Percentiles rank a stretch among this genome's conserved stretches.
Conservation (phyloP, 176 grass and related monocot genomes). For the Aegilops speltoides region DNA sequence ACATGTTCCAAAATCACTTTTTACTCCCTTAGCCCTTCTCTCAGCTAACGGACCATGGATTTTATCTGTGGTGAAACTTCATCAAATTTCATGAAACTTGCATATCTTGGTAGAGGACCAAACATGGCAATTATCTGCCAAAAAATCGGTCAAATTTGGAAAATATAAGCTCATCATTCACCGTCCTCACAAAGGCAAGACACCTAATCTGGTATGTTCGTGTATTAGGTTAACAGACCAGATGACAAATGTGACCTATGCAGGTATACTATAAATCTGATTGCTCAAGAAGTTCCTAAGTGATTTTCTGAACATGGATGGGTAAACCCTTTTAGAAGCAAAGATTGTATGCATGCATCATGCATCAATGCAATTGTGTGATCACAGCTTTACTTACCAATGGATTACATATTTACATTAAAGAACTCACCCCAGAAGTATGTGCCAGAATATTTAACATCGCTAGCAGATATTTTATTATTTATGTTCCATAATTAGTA, state of each 20-base stretch:
- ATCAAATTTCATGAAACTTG: no score
- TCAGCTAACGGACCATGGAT: background rate
- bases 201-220: background rate
- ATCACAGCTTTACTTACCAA: background rate
- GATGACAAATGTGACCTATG: background rate
- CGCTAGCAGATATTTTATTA: no score
- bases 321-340: constrained; percentile 12
- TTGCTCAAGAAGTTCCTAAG: background rate
- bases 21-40: background rate
- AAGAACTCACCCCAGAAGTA: background rate
- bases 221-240: background rate
- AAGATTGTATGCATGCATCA: background rate
- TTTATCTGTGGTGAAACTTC: no score
- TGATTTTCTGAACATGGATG: background rate
- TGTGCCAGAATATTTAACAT: no score
- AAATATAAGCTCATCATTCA: background rate
- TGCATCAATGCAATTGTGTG: background rate
- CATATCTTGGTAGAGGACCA: no score
- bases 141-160: no score
- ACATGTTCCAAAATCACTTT: background rate
- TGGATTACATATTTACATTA: background rate
- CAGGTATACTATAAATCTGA: background rate
- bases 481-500: background rate
- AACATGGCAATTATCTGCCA: no score
- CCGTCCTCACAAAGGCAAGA: background rate